These are phyloP conservation scores for Clausena lansium DNA, from an alignment of 345 rosid genomes.

Conservation along the genomic window DNA sequence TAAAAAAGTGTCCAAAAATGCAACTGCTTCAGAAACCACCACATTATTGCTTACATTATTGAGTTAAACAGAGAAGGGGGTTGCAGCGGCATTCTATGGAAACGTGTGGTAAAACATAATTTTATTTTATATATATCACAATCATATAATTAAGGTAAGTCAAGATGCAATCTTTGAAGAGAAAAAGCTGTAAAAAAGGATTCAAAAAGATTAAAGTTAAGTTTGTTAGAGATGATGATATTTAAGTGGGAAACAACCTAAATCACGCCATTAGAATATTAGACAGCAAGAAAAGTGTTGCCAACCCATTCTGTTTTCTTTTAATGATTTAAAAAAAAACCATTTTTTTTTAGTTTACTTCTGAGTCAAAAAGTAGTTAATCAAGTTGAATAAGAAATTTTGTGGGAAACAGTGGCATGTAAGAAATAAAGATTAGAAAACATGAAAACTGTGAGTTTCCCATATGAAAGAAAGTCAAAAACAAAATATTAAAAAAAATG, in stretches of 20 bases:
- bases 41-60: background rate
- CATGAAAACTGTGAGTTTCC: background rate
- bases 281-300: conserved; percentile 5
- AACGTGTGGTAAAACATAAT: background rate
- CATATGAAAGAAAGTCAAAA: background rate
- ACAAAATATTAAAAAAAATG: background rate
- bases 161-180: conserved; percentile 13
- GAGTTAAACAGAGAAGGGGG: background rate
- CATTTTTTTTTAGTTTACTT: background rate
- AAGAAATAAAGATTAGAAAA: background rate
- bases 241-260: conserved; percentile 14
- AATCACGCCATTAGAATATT: background rate
- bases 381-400: background rate
- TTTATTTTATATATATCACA: background rate
- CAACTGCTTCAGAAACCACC: background rate
- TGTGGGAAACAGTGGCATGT: background rate
- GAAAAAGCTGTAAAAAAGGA: background rate
- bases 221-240: background rate
- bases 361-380: conserved; percentile 7
- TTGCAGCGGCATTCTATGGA: background rate
- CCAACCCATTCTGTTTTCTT: conserved; percentile 2
- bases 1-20: no score
- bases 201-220: background rate
- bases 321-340: background rate
- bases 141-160: background rate